These are phyloP conservation scores for Limnanthes douglasii DNA, from an alignment of 345 rosid genomes.

Conservation along the genomic window DNA sequence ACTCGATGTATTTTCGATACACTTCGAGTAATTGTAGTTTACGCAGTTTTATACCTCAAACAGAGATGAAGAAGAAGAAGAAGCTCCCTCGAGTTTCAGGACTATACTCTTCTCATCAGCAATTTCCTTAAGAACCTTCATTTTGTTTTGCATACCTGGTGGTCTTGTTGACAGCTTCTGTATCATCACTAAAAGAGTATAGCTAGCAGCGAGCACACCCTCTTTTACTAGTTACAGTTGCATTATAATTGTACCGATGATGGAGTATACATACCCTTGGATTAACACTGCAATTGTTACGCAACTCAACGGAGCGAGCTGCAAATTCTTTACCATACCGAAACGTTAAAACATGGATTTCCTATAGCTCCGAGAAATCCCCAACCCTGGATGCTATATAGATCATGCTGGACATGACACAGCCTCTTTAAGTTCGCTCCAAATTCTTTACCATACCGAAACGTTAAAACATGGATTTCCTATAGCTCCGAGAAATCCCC, in stretches of 20 bases:
- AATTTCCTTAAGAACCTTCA: constrained; percentile 47
- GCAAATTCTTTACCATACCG: constrained; percentile 73
- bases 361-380: constrained; percentile 84
- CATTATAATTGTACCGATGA: constrained; percentile 6
- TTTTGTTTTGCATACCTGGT: constrained; percentile 42
- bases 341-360: constrained; percentile 53
- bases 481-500: no score
- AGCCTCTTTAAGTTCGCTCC: constrained; percentile 70
- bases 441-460: no score
- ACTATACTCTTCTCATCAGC: constrained; percentile 48
- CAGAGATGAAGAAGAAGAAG: constrained; percentile 12
- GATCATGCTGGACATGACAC: constrained; percentile 48
- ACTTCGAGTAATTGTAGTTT: constrained; percentile 7
- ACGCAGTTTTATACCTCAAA: constrained; percentile 35
- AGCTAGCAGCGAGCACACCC: constrained; percentile 3
- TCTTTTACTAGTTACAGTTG: neutral
- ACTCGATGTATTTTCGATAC: neutral
- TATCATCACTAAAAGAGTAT: constrained; percentile 9
- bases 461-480: no score
- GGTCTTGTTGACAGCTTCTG: constrained; percentile 22
- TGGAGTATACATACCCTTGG: constrained; percentile 3
- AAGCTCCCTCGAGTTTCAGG: constrained; percentile 31
- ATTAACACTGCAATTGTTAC: constrained; percentile 59
- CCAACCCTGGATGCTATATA: constrained; percentile 75
- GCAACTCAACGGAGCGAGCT: constrained; percentile 59